Evolutionary conservation across 23 red algal species (phyloP).

Genomic region (Gracilaria caudata): DNA sequence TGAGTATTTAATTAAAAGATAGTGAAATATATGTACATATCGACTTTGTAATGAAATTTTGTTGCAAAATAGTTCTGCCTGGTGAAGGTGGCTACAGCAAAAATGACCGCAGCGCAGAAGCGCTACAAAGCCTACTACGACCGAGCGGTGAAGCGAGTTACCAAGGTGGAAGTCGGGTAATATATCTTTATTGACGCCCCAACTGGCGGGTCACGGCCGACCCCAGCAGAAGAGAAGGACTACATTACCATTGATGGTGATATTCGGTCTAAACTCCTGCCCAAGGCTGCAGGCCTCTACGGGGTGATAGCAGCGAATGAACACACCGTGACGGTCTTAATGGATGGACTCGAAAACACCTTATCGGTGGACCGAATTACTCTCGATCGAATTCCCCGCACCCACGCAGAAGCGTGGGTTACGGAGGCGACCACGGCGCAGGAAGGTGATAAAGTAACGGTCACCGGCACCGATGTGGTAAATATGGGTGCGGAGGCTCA

Average conservation of each 20-base stretch:
- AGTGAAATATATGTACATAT: no score
- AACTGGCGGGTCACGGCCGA: not conserved
- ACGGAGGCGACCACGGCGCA: not conserved
- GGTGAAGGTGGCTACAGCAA: not conserved
- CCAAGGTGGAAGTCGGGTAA: not conserved
- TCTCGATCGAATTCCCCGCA: not conserved
- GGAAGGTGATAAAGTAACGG: not conserved
- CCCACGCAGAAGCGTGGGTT: no score
- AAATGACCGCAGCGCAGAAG: not conserved
- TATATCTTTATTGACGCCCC: slow-evolving; percentile 10
- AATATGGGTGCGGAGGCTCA: no score
- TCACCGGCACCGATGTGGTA: not conserved
- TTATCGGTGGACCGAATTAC: not conserved
- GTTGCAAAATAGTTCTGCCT: no score
- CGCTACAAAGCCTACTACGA: slow-evolving; percentile 9
- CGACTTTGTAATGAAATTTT: no score
- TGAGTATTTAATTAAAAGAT: no score
- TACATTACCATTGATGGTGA: not conserved
- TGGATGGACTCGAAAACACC: not conserved
- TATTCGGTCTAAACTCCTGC: not conserved
- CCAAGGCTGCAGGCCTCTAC: not conserved
- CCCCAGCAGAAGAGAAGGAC: not conserved
- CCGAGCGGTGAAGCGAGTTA: not conserved
- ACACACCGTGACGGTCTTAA: not conserved
- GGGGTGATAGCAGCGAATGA: not conserved